These are phyloP conservation scores for Myrica gale DNA, from an alignment of 306 rosid species.

Conservation along the genomic window DNA sequence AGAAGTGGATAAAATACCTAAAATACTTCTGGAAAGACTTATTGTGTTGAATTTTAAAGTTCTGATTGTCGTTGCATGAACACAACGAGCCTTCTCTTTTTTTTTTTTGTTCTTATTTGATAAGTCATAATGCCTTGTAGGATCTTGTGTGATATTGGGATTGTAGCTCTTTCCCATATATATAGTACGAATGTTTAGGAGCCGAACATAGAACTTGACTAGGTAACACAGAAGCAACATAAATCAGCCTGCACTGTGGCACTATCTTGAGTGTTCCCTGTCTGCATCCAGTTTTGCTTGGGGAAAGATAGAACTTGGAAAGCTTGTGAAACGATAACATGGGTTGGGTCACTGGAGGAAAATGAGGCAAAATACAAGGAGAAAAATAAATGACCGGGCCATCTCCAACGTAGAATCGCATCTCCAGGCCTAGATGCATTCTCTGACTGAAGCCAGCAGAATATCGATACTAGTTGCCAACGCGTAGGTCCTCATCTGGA, in stretches of 20 bases:
- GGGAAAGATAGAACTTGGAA: no score
- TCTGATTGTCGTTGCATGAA: neutral
- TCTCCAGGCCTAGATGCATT: no score
- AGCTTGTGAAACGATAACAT: no score
- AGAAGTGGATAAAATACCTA: conserved; percentile 15
- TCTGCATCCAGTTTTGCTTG: no score
- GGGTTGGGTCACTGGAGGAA: no score
- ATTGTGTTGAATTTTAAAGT: neutral
- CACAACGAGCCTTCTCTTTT: neutral
- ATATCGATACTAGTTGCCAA: neutral
- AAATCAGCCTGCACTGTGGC: no score
- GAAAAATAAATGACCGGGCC: no score
- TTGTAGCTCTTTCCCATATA: neutral
- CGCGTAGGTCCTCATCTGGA: neutral
- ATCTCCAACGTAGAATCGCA: no score
- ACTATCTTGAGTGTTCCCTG: no score
- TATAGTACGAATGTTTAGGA: neutral
- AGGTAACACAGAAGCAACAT: no score
- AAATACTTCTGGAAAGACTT: neutral
- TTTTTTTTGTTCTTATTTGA: neutral
- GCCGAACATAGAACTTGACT: neutral
- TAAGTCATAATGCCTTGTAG: neutral
- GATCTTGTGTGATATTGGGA: neutral
- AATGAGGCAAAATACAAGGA: no score
- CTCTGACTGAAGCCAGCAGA: no score